Percentiles rank a stretch among this genome's conserved stretches.
Conservation (phyloP, 805 yeast species). For the Debaryomyces hansenii region DNA sequence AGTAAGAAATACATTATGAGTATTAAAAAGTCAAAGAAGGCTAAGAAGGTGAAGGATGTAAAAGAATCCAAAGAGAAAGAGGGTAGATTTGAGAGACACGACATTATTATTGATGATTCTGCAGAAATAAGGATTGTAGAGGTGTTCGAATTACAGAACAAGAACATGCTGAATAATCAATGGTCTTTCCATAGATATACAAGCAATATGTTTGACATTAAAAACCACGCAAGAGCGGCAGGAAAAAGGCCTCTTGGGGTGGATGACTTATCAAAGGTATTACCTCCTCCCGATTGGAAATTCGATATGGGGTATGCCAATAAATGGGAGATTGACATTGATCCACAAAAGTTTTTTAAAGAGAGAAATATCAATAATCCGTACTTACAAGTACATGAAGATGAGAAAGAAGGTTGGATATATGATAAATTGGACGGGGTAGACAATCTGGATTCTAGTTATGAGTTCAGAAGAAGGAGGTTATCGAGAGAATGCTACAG, state of each 20-base stretch:
- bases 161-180: conserved; percentile 55
- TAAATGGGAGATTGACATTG: conserved; percentile 64
- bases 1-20: conserved; percentile 30
- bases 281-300: conserved; percentile 74
- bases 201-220: conserved; percentile 50
- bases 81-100: conserved; percentile 35
- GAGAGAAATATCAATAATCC: conserved; percentile 39
- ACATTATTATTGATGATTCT: conserved; percentile 68
- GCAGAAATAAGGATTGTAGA: conserved; percentile 67
- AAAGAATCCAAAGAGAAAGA: conserved; percentile 7
- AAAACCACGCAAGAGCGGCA: conserved; percentile 38
- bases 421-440: conserved; percentile 30
- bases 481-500: conserved; percentile 52
- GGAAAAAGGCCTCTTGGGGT: conserved; percentile 69
- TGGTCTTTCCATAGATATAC: conserved; percentile 68
- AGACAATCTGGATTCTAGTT: conserved; percentile 34
- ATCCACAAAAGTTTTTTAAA: conserved; percentile 52
- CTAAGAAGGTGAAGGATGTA: conserved; percentile 6
- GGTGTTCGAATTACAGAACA: conserved; percentile 71
- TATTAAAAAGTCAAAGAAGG: conserved; percentile 9
- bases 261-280: conserved; percentile 49
- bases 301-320: conserved; percentile 53
- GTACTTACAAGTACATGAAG: conserved; percentile 19
- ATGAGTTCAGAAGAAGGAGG: conserved; percentile 58
- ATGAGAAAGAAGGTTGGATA: conserved; percentile 51